These are phyloP conservation scores for Aspergillus leporis DNA, from an alignment of 495 filamentous ascomycete genomes.

Conservation along the genomic window DNA sequence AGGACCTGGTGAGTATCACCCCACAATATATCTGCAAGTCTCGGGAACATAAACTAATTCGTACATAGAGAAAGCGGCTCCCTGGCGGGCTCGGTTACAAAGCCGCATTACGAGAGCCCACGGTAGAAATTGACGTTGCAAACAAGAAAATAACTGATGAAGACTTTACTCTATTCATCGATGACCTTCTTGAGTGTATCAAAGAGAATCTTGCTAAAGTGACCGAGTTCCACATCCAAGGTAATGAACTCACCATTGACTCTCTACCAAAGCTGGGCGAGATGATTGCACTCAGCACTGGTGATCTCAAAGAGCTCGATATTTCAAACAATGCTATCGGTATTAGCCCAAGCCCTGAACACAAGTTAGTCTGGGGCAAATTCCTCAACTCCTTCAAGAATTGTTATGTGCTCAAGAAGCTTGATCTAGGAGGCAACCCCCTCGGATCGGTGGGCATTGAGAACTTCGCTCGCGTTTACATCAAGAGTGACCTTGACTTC, in stretches of 20 bases:
- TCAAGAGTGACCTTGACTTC: slow-evolving; percentile 37
- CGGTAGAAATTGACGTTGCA: slow-evolving; percentile 48
- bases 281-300: slow-evolving; percentile 36
- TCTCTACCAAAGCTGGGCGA: slow-evolving; percentile 39
- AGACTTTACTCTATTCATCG: slow-evolving; percentile 41
- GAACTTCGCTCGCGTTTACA: slow-evolving; percentile 42
- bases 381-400: slow-evolving; percentile 45
- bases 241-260: slow-evolving; percentile 39
- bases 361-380: slow-evolving; percentile 40
- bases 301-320: slow-evolving; percentile 49
- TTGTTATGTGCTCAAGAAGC: slow-evolving; percentile 44
- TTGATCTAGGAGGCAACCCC: slow-evolving; percentile 47
- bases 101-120: slow-evolving; percentile 37
- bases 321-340: slow-evolving; percentile 46
- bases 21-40: slow-evolving; percentile 3
- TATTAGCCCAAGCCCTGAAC: slow-evolving; percentile 28
- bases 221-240: slow-evolving; percentile 46
- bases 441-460: slow-evolving; percentile 45
- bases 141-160: slow-evolving; percentile 45
- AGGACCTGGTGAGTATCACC: slow-evolving; percentile 40
- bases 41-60: not conserved
- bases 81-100: slow-evolving; percentile 32
- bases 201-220: slow-evolving; percentile 34
- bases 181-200: slow-evolving; percentile 39
- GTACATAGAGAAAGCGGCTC: slow-evolving; percentile 40